These are phyloP conservation scores for Porphyrellus cyaneotinctus DNA, from an alignment of 768 basidiomycete species.

Conservation along the genomic window DNA sequence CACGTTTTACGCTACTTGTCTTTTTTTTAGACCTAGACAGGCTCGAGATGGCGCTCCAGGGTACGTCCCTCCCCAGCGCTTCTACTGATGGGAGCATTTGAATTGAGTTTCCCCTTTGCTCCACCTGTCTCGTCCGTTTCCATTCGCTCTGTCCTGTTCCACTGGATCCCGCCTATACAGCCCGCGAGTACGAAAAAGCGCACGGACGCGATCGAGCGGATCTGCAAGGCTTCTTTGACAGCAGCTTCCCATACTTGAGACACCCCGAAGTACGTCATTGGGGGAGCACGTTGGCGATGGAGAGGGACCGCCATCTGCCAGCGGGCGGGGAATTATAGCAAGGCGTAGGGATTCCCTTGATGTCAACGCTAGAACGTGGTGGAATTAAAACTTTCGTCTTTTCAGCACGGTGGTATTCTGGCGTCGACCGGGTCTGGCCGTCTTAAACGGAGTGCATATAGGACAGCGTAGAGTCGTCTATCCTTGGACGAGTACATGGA, in stretches of 20 bases:
- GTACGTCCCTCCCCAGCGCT: constrained; percentile 29
- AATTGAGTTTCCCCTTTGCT: too few relatives aligned
- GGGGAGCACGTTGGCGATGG: constrained; percentile 45
- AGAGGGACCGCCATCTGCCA: constrained; percentile 5
- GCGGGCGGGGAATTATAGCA: not conserved
- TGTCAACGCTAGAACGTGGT: not conserved
- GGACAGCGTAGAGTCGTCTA: too few relatives aligned
- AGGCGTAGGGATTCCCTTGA: not conserved
- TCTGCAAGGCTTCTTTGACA: constrained; percentile 78
- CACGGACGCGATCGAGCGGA: constrained; percentile 38
- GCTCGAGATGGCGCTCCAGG: constrained; percentile 87
- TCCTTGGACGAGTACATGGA: too few relatives aligned
- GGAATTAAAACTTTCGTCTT: too few relatives aligned
- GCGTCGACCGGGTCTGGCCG: too few relatives aligned
- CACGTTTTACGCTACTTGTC: not conserved
- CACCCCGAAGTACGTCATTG: constrained; percentile 73
- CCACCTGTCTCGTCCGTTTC: too few relatives aligned
- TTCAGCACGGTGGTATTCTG: too few relatives aligned
- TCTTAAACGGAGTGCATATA: too few relatives aligned
- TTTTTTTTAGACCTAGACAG: constrained; percentile 82
- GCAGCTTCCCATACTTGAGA: constrained; percentile 65
- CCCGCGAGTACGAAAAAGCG: constrained; percentile 66
- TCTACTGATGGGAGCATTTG: too few relatives aligned
- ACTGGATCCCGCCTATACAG: constrained; percentile 34
- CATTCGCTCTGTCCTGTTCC: too few relatives aligned